Evolutionary conservation across 2,329 filamentous ascomycete species (phyloP).

Genomic region (Ophiostoma piceae): DNA sequence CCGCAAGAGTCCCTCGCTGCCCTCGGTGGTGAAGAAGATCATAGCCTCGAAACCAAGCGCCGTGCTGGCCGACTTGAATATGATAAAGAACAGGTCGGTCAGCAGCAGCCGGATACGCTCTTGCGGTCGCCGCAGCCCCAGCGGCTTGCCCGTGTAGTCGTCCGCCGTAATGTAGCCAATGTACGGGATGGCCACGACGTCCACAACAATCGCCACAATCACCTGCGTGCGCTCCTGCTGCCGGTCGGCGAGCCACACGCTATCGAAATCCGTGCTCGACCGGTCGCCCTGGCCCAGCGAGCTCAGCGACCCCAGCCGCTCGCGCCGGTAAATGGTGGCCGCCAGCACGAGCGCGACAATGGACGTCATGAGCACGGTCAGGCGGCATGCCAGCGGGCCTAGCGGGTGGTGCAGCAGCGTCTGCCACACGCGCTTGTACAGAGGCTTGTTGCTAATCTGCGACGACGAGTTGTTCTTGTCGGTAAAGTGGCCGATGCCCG

Average conservation of each 20-base stretch:
- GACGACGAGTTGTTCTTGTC: slow-evolving; percentile 9
- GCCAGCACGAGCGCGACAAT: slow-evolving; percentile 75
- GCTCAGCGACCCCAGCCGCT: slow-evolving; percentile 34
- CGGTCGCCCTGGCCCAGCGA: slow-evolving; percentile 3
- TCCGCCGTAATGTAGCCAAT: slow-evolving; percentile 92
- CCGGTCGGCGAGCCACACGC: slow-evolving; percentile 18
- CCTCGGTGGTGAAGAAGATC: slow-evolving; percentile 26
- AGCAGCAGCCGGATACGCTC: slow-evolving; percentile 87
- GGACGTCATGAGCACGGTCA: slow-evolving; percentile 78
- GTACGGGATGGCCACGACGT: slow-evolving; percentile 83
- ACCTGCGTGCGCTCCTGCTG: slow-evolving; percentile 63
- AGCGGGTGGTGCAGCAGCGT: slow-evolving; percentile 74
- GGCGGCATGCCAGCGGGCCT: slow-evolving; percentile 75
- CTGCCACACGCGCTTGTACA: slow-evolving; percentile 57
- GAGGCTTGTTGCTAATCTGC: slow-evolving; percentile 23
- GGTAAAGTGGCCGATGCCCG: slow-evolving; percentile 28
- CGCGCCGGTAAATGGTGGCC: slow-evolving; percentile 63
- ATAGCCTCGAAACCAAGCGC: slow-evolving; percentile 54
- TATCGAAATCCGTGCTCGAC: slow-evolving; percentile 32
- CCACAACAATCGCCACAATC: slow-evolving; percentile 82
- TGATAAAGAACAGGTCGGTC: slow-evolving; percentile 91
- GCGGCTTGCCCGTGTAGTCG: slow-evolving; percentile 89
- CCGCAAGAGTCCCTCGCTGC: slow-evolving; percentile 25
- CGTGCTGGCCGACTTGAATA: slow-evolving; percentile 91
- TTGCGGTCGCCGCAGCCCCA: slow-evolving; percentile 76